These are phyloP conservation scores for Penicillium turbatum DNA, from an alignment of 495 filamentous ascomycete species.

Conservation along the genomic window DNA sequence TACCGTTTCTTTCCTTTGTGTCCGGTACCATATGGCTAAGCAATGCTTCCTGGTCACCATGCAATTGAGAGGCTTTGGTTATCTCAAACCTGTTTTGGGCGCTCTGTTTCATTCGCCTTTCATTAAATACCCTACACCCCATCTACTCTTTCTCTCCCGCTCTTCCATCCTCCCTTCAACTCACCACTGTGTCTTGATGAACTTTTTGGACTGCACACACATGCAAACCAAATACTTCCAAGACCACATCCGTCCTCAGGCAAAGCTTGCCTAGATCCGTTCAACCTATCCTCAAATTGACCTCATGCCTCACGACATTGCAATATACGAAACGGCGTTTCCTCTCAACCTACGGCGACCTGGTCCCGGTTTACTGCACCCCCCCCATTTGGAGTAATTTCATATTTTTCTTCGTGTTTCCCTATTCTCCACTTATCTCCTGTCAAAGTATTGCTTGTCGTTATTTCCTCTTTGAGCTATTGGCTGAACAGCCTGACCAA, in stretches of 20 bases:
- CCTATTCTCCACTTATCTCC: constrained; percentile 7
- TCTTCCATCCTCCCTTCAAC: neutral
- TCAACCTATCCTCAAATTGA: constrained; percentile 17
- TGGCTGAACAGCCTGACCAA: neutral
- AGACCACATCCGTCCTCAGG: constrained; percentile 13
- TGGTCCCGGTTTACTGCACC: constrained; percentile 11
- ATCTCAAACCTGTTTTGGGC: neutral
- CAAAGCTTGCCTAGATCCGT: constrained; percentile 1
- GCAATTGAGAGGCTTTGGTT: neutral
- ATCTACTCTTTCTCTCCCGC: neutral
- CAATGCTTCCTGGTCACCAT: constrained; percentile 9
- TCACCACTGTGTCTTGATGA: neutral
- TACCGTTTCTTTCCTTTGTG: neutral
- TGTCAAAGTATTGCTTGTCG: constrained; percentile 11
- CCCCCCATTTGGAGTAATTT: constrained; percentile 10
- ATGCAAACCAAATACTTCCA: neutral
- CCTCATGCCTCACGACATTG: constrained; percentile 30
- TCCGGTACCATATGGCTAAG: neutral
- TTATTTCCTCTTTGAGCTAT: neutral
- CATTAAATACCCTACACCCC: constrained; percentile 1
- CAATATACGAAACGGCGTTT: constrained; percentile 27
- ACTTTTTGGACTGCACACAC: neutral
- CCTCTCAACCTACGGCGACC: constrained; percentile 11
- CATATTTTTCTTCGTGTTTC: constrained; percentile 6
- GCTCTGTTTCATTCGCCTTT: neutral